Conservation (phyloP, 78 protist genomes). For the Dictyostelium intermedium region DNA sequence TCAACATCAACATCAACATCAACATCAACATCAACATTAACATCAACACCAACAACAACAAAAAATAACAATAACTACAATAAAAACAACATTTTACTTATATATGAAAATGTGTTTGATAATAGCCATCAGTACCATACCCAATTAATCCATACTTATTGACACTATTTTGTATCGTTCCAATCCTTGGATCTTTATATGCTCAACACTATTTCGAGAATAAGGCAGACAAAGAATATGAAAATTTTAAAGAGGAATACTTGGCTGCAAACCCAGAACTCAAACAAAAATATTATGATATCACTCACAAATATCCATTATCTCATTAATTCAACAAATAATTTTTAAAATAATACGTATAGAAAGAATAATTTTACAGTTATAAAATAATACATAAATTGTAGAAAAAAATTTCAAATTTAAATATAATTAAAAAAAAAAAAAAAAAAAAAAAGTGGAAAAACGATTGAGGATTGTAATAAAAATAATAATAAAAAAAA, state of each 20-base stretch:
- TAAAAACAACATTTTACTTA: no score
- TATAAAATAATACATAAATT: background rate
- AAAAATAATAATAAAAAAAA: no score
- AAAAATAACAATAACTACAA: no score
- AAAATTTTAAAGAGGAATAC: background rate
- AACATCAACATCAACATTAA: no score
- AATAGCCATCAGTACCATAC: background rate
- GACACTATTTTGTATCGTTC: background rate
- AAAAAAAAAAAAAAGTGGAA: no score
- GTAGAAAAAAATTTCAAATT: background rate
- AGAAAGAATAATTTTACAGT: background rate
- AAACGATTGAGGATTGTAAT: background rate
- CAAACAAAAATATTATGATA: background rate
- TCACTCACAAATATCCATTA: slow-evolving; percentile 18
- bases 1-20: no score
- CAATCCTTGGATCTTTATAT: background rate
- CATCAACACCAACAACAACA: no score
- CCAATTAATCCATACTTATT: slow-evolving; percentile 1
- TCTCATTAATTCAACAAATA: background rate
- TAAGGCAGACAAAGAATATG: background rate
- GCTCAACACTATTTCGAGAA: background rate
- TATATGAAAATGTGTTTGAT: no score
- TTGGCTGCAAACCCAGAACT: slow-evolving; percentile 7
- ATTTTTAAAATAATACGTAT: background rate
- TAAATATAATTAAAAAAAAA: no score